phyloP scores from a whole-genome alignment of 2,329 filamentous ascomycete genomes.

The Polychaeton citri region DNA sequence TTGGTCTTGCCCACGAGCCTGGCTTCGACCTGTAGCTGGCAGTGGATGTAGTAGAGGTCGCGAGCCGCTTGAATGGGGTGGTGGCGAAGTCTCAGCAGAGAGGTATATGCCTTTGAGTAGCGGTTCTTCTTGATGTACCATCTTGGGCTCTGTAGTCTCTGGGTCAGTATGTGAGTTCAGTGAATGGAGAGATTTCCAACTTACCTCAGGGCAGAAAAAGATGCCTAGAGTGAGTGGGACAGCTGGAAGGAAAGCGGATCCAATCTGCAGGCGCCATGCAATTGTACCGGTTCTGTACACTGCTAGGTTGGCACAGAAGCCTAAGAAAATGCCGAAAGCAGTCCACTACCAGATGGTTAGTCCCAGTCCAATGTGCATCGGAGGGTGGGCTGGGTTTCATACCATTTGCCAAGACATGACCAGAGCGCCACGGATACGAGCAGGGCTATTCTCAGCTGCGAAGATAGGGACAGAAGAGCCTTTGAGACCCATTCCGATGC shows the following conservation, averaged over 20 bases:
- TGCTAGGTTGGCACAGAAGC: constrained; percentile 26
- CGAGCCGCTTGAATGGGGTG: constrained; percentile 28
- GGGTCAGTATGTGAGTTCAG: background rate
- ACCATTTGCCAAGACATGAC: constrained; percentile 71
- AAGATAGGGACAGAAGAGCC: constrained; percentile 36
- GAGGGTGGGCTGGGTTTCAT: constrained; percentile 5
- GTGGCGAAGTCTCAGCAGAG: constrained; percentile 25
- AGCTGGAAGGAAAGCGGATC: constrained; percentile 34
- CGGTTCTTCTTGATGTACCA: constrained; percentile 29
- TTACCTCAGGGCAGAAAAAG: constrained; percentile 11
- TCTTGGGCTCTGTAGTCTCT: constrained; percentile 1
- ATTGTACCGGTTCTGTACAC: constrained; percentile 25
- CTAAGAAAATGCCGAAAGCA: constrained; percentile 51
- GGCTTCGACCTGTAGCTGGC: constrained; percentile 21
- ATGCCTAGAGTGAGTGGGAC: constrained; percentile 32
- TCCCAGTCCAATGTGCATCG: too few relatives aligned
- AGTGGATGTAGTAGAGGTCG: constrained; percentile 29
- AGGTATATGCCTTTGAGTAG: constrained; percentile 25
- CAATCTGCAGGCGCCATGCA: constrained; percentile 34
- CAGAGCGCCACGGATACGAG: constrained; percentile 46
- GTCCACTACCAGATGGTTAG: constrained; percentile 36
- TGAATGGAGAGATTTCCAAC: background rate
- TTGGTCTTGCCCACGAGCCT: constrained; percentile 21
- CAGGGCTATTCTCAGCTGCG: constrained; percentile 31
- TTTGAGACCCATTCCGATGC: constrained; percentile 33